These are phyloP conservation scores for Clavispora santaluciae DNA, from an alignment of 805 yeast species.

Conservation along the genomic window DNA sequence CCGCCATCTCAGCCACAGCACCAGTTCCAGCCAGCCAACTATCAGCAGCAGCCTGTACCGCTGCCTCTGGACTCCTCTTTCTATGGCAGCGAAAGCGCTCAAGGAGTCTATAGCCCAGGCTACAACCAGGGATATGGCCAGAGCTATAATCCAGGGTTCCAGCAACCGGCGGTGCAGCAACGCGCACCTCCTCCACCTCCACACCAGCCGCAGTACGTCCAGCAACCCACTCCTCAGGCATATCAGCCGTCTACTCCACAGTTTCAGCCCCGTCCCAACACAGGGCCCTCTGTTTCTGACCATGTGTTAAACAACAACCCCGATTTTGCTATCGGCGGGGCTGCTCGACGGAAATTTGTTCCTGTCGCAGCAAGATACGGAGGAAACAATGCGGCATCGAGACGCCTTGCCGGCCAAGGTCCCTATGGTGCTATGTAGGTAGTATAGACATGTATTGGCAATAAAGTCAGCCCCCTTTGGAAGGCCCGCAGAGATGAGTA, in stretches of 20 bases:
- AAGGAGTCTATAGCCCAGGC: slow-evolving; percentile 9
- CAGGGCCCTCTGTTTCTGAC: slow-evolving; percentile 33
- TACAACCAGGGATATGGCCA: background rate
- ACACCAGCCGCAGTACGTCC: slow-evolving; percentile 7
- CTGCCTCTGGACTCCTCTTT: background rate
- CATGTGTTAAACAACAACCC: slow-evolving; percentile 36
- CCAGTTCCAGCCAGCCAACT: slow-evolving; percentile 6
- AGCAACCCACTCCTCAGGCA: slow-evolving; percentile 2
- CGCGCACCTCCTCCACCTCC: slow-evolving; percentile 1
- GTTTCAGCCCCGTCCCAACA: slow-evolving; percentile 14
- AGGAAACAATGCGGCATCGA: background rate
- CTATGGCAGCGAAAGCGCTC: slow-evolving; percentile 15
- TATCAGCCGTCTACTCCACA: slow-evolving; percentile 4
- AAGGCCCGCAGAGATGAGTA: too few relatives aligned
- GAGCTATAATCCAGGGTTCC: slow-evolving; percentile 4
- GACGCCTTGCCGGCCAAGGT: slow-evolving; percentile 12
- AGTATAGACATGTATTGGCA: background rate
- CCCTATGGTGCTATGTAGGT: slow-evolving; percentile 18
- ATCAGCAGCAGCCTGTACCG: background rate
- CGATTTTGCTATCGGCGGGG: slow-evolving; percentile 30
- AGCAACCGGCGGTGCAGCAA: background rate
- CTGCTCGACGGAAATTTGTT: slow-evolving; percentile 18
- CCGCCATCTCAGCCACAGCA: slow-evolving; percentile 4
- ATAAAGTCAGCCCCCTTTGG: background rate
- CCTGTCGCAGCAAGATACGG: slow-evolving; percentile 19